Evolutionary conservation across 1,284 basidiomycete genomes (phyloP), one percentile per base, ranked within the genome.

Genomic region (Cryptococcus neoformans): DNA sequence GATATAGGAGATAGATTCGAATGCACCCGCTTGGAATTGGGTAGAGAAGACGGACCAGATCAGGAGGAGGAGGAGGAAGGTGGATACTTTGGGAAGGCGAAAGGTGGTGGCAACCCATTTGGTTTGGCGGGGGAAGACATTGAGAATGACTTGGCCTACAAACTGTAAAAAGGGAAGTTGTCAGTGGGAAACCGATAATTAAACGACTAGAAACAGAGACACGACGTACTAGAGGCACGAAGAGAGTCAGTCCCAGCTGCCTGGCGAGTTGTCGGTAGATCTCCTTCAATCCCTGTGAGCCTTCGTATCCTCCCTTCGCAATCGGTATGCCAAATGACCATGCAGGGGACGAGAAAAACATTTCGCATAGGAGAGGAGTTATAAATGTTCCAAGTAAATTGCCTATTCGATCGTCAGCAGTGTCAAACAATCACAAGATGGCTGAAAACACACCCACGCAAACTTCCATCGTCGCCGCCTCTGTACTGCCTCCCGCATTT

Each of bases 261-360:
- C 69, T 62, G 7, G 64, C 60, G 2, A 76, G 63, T 39, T 68
- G 57, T 9, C 54, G 49, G 44, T 76, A 76, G 6, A 76, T 67
- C 34, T 67, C 59, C 6, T 60, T 60, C 10, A 68, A 55, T 0
- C 73, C 72, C 36, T 59, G 49, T 17, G 49, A 41, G 4, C 61
- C 63, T 21, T 39, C 37, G n/a, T 39, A 28, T 0, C 63, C 65
- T 2, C 67, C 66, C 11, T 54, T 50, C 2, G 73, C 68, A 2
- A 67, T 60, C 0, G 73, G 73, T 37, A 47, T 57, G 6, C 64
- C 73, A 44, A 69, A 74, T 2, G 55, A 54, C 72, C 73, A 75
- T 4, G 55, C 56, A 7, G 58, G 46, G 3, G 55, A 53, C 0
- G 63, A 62, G 47, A 72, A 63, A 60, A 68, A 76, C 57, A 69